Conservation (phyloP, 805 yeast genomes). For the Wickerhamomyces bisporus region DNA sequence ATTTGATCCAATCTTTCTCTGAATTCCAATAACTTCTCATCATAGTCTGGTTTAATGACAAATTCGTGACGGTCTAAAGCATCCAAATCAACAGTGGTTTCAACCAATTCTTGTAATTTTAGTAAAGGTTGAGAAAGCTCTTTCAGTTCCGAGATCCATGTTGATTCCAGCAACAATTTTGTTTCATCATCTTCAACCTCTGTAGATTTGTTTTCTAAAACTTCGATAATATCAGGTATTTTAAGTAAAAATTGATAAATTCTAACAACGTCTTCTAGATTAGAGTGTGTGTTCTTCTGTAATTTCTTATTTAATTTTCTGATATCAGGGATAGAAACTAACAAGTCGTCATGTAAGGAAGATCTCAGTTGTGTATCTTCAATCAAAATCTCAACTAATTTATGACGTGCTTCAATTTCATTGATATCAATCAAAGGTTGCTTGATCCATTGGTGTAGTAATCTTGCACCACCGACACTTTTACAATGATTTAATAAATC, state of each 20-base stretch:
- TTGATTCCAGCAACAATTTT: slow-evolving; percentile 34
- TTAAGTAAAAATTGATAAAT: slow-evolving; percentile 73
- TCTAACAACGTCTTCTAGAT: slow-evolving; percentile 84
- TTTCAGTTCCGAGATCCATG: slow-evolving; percentile 57
- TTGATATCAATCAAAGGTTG: slow-evolving; percentile 76
- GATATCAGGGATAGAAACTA: slow-evolving; percentile 77
- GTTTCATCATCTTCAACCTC: slow-evolving; percentile 26
- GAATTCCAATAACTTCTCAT: slow-evolving; percentile 62
- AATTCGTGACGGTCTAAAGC: slow-evolving; percentile 81
- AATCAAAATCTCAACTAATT: slow-evolving; percentile 68
- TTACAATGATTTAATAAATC: slow-evolving; percentile 87
- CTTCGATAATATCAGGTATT: slow-evolving; percentile 62
- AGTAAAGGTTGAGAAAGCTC: slow-evolving; percentile 45
- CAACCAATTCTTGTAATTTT: slow-evolving; percentile 80
- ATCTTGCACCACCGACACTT: slow-evolving; percentile 81
- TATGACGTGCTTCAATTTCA: slow-evolving; percentile 64
- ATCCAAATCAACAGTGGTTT: slow-evolving; percentile 83
- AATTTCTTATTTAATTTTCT: slow-evolving; percentile 70
- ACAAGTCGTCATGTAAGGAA: slow-evolving; percentile 58
- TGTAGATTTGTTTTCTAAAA: slow-evolving; percentile 40
- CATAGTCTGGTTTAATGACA: slow-evolving; percentile 85
- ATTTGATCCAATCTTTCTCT: slow-evolving; percentile 52
- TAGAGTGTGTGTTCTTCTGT: slow-evolving; percentile 40
- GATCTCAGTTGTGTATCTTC: slow-evolving; percentile 65
- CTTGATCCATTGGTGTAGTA: slow-evolving; percentile 90